A percentile compares a stretch with the other conserved stretches of the same genome.
phyloP scores from a whole-genome alignment of 768 basidiomycete genomes.

The Mycena amicta region DNA sequence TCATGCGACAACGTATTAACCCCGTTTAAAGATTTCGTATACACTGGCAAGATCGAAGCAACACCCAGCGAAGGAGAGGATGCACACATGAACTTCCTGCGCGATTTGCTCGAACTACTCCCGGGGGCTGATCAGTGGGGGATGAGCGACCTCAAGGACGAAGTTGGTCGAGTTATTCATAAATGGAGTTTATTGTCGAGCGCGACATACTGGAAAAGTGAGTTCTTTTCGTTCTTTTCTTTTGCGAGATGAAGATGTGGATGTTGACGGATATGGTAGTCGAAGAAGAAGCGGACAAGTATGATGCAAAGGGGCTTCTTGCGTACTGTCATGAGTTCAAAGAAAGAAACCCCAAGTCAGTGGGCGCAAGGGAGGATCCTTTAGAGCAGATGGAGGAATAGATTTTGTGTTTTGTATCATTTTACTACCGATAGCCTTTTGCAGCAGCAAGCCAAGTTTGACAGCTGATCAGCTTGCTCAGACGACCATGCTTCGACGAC shows the following conservation, averaged over 20 bases:
- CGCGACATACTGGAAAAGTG: constrained; percentile 19
- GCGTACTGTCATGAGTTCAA: constrained; percentile 20
- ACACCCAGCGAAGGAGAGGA: constrained; percentile 6
- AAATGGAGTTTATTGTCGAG: constrained; percentile 17
- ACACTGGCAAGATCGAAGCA: constrained; percentile 18
- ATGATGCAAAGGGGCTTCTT: constrained; percentile 8
- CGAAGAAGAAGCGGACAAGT: constrained; percentile 5
- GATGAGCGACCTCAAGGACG: constrained; percentile 21
- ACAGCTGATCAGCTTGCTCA: too few species aligned
- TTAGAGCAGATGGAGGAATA: neutral
- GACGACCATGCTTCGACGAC: too few species aligned
- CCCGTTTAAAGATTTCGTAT: constrained; percentile 15
- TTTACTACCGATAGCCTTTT: too few species aligned
- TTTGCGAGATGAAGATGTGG: neutral
- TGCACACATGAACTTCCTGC: constrained; percentile 17
- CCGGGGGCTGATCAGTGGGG: constrained; percentile 19
- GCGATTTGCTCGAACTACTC: constrained; percentile 21
- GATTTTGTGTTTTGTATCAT: too few species aligned
- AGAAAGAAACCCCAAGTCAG: constrained; percentile 10
- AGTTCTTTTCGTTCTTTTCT: neutral
- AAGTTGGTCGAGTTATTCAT: constrained; percentile 20
- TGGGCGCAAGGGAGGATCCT: neutral
- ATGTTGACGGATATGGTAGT: constrained; percentile 7
- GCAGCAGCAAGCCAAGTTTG: too few species aligned
- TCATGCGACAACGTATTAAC: neutral